These are phyloP conservation scores for Kwoniella botswanensis DNA, from an alignment of 768 basidiomycete genomes.

Conservation along the genomic window DNA sequence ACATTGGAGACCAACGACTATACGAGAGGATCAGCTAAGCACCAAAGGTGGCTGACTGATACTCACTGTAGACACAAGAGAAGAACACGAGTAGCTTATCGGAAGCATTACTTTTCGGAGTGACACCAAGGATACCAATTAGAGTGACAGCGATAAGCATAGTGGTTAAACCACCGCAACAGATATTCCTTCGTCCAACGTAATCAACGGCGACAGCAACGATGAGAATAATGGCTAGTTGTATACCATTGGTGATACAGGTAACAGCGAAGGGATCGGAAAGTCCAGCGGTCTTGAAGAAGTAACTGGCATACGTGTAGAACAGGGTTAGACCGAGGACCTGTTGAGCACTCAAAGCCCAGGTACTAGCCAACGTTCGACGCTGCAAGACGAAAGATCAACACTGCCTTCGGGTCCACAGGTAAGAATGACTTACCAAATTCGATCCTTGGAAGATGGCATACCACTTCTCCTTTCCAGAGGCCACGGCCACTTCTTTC, in stretches of 20 bases:
- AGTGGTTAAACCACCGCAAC: slow-evolving; percentile 23
- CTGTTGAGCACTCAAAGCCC: slow-evolving; percentile 24
- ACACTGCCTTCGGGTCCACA: neutral
- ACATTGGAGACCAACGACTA: slow-evolving; percentile 30
- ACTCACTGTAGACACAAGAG: slow-evolving; percentile 35
- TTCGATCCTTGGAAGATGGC: slow-evolving; percentile 23
- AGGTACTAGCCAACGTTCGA: slow-evolving; percentile 29
- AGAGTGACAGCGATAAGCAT: slow-evolving; percentile 18
- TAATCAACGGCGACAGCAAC: slow-evolving; percentile 21
- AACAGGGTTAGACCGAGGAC: slow-evolving; percentile 26
- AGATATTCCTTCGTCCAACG: slow-evolving; percentile 27
- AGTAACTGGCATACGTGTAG: slow-evolving; percentile 25
- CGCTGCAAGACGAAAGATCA: neutral
- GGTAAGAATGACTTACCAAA: slow-evolving; percentile 11
- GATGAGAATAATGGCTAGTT: slow-evolving; percentile 24
- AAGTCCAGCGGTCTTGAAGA: slow-evolving; percentile 27
- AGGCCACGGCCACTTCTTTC: slow-evolving; percentile 8
- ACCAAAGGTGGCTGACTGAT: neutral
- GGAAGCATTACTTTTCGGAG: slow-evolving; percentile 8
- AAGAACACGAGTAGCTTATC: slow-evolving; percentile 32
- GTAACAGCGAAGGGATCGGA: slow-evolving; percentile 30
- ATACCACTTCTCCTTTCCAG: slow-evolving; percentile 11
- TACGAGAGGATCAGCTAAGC: neutral
- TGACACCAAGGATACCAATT: slow-evolving; percentile 22
- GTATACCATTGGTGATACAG: slow-evolving; percentile 31